phyloP scores from a whole-genome alignment of 345 rosid genomes.

The Cardamine occulta region DNA sequence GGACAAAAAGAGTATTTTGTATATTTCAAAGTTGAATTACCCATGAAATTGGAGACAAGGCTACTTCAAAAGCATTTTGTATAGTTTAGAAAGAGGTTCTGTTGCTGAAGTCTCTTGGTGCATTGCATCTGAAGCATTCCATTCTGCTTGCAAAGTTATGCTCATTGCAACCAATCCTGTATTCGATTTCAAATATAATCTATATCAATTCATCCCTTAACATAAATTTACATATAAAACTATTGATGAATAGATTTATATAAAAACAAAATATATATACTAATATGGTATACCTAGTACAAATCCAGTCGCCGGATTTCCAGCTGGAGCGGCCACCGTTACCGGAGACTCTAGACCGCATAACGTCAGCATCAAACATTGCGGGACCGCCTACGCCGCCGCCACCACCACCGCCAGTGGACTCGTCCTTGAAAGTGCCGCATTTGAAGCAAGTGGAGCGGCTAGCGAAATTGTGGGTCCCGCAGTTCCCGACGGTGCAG shows the following conservation, averaged over 20 bases:
- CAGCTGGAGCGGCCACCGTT: constrained; percentile 66
- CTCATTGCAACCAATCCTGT: constrained; percentile 78
- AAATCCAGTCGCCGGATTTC: constrained; percentile 95
- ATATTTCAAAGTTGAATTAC: constrained; percentile 24
- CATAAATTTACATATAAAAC: background rate
- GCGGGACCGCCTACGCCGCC: constrained; percentile 34
- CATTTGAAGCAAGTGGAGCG: constrained; percentile 94
- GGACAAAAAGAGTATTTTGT: background rate
- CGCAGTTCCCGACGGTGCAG: constrained; percentile 81
- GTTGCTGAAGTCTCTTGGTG: constrained; percentile 68
- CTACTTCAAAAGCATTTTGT: constrained; percentile 28
- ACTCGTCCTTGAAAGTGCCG: constrained; percentile 74
- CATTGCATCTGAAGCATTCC: constrained; percentile 89
- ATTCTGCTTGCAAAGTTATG: constrained; percentile 94
- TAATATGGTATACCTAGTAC: constrained; percentile 58
- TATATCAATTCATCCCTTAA: background rate
- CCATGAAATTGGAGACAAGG: constrained; percentile 37
- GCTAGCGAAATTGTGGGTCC: constrained; percentile 90
- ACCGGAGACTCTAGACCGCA: constrained; percentile 57
- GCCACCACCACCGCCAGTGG: constrained; percentile 44
- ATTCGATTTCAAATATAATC: constrained; percentile 1
- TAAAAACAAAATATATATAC: background rate
- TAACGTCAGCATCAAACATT: constrained; percentile 51
- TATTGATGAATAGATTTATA: background rate
- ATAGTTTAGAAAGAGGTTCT: constrained; percentile 44